phyloP scores from a whole-genome alignment of 2,329 filamentous ascomycete genomes.

The Mycosphaerella sp. region DNA sequence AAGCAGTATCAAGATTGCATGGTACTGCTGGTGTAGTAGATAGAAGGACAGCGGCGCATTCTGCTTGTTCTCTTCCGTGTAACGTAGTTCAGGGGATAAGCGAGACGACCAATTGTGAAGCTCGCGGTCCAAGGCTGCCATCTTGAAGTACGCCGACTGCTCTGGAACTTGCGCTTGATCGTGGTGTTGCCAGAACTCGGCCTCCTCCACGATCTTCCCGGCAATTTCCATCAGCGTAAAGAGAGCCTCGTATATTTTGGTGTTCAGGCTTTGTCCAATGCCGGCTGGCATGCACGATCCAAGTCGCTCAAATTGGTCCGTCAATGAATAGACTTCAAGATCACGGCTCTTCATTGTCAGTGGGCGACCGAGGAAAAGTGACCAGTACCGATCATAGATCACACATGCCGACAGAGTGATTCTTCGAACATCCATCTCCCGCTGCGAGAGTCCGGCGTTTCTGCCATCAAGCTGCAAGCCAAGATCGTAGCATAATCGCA shows the following conservation, averaged over 20 bases:
- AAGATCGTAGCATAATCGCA: conserved; percentile 26
- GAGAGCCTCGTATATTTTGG: conserved; percentile 26
- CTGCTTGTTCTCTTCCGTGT: conserved; percentile 23
- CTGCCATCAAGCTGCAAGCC: conserved; percentile 27
- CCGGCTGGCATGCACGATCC: conserved; percentile 26
- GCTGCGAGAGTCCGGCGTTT: conserved; percentile 21
- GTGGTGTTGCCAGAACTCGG: conserved; percentile 20
- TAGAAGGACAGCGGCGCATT: conserved; percentile 25
- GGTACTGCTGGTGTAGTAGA: conserved; percentile 27
- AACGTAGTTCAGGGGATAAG: conserved; percentile 23
- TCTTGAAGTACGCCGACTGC: conserved; percentile 26
- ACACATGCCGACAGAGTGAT: conserved; percentile 29
- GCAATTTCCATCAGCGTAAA: conserved; percentile 28
- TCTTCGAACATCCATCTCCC: conserved; percentile 24
- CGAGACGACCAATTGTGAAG: conserved; percentile 23
- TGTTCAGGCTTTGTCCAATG: conserved; percentile 22
- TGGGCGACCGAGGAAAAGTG: conserved; percentile 26
- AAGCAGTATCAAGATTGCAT: conserved; percentile 24
- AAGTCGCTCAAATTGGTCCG: conserved; percentile 25
- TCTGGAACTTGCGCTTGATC: conserved; percentile 17
- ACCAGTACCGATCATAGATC: conserved; percentile 28
- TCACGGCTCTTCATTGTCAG: conserved; percentile 27
- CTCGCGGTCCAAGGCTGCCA: conserved; percentile 25
- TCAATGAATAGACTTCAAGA: conserved; percentile 24
- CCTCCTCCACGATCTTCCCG: conserved; percentile 26